Evolutionary conservation across 768 basidiomycete genomes (phyloP), one percentile per base, ranked within the genome.

Genomic region (Leccinum arenicola): DNA sequence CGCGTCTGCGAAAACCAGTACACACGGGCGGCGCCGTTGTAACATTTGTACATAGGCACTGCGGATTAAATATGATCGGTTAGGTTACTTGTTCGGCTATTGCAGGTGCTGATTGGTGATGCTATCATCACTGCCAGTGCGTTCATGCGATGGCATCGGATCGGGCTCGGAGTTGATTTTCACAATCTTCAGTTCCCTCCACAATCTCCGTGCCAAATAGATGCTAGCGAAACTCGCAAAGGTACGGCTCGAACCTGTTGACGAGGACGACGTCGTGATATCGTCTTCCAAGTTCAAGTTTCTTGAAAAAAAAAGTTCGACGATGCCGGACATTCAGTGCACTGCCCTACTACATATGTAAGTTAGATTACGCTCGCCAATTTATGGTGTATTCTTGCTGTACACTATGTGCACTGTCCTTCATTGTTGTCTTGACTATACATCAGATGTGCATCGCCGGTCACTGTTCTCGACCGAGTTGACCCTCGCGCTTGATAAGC

Each of bases 21-120:
- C 33, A 35, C 33, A 35, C 33, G 11, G 11, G 10, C 31, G 31
- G 31, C 10, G 33, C 11, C 33, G 11, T 35, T 35, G 33, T 35
- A 6, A 35, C 33, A 0, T 35, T 35, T 35, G 33, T 35, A 2
- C 11, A 31, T 31, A 33, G 33, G 33, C 33, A 35, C 33, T 35
- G 33, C 33, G 33, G 33, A 35, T 74, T 93, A 38, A 93, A 92
- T 74, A 87, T 92, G 88, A 89, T 91, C 90, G 52, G 56, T 85
- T 4, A 31, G 38, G 17, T 11, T 17, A 40, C n/a, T 53, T 6
- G 21, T 23, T 52, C 3, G 6, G 33, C 33, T 36, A 38, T 49
- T 11, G 43, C 14, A 29, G 14, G 27, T 33, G 15, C 61, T 69
- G 47, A 65, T 49, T 54, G 57, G 48, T 55, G 33, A 35, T 6